Base-by-base conservation (phyloP, 1,284 basidiomycete species). In the Ustilago xerochloae region DNA sequence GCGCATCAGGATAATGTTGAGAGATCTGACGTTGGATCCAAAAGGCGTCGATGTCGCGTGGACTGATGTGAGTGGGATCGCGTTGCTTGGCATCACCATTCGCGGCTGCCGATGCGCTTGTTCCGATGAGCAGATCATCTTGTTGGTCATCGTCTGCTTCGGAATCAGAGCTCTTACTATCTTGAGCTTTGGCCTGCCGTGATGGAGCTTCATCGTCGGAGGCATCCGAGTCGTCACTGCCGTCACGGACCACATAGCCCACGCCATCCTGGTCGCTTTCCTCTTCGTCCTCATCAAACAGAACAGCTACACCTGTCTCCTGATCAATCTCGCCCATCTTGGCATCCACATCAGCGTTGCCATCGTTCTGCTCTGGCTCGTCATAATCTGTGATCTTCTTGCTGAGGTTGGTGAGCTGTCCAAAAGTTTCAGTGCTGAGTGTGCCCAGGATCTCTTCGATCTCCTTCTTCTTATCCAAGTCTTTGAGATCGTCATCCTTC, bases 331-430 rank as follows among this genome's bases (percentile, higher is more conserved):
- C 90, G 52, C 88, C 87, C 83, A 92, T 91, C 86, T 89, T 87
- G 76, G 92, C 92, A 1, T 91, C 90, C 80, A 91, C 91, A 0
- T 86, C 89, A 13, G 47, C 33, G 28, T 53, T 58, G 16, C 15
- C 60, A 15, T 53, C 55, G 22, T 58, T 49, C 85, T 89, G 88
- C 13, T 87, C 86, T 43, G 71, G 74, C 83, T 93, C 93, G 41
- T 91, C 91, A 71, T 95, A 99, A 85, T 99, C 97, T 2, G 95
- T 97, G 52, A 99, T 91, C 88, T 97, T 98, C 87, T 98, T 98
- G 56, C 91, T 90, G 46, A 99, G 87, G 78, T 88, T 92, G 73
- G 97, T 87, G 47, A 99, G 88, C 85, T 95, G 92, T 15, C 91
- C 89, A 84, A 98, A 99, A 4, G 87, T 84, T 70, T 97, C 95